A percentile compares a stretch with the other conserved stretches of the same genome.
phyloP scores from a whole-genome alignment of 306 rosid species.

The Alnus rubra region DNA sequence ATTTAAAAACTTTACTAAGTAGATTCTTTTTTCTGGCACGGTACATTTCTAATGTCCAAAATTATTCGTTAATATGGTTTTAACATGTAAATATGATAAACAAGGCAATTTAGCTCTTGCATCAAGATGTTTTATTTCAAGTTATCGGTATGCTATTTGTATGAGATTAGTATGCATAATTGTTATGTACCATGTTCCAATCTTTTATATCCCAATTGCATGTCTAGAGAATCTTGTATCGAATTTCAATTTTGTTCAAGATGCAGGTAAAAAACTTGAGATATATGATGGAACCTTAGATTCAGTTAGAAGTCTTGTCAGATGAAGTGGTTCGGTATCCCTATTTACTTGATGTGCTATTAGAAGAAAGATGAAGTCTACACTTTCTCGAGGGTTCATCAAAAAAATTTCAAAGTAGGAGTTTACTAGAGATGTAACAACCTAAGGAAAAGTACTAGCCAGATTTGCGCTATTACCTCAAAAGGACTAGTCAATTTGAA shows the following conservation, averaged over 20 bases:
- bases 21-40: too few relatives aligned
- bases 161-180: background rate
- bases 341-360: background rate
- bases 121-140: background rate
- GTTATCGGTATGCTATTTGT: background rate
- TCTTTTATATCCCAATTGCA: background rate
- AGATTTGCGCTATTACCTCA: too few relatives aligned
- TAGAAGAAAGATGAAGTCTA: background rate
- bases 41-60: too few relatives aligned
- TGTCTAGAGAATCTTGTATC: background rate
- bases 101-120: background rate
- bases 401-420: background rate
- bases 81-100: too few relatives aligned
- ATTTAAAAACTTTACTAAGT: background rate
- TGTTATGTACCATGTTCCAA: background rate
- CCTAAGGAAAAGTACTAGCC: too few relatives aligned
- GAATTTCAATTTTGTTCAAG: background rate
- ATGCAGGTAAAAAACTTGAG: background rate
- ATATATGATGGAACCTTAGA: slow-evolving; percentile 1
- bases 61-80: too few relatives aligned
- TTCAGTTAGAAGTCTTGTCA: background rate
- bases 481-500: too few relatives aligned
- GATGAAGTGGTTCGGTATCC: background rate
- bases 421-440: background rate
- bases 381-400: background rate